These are phyloP conservation scores for Lipomyces chichibuensis DNA, from an alignment of 805 yeast genomes.

Conservation along the genomic window DNA sequence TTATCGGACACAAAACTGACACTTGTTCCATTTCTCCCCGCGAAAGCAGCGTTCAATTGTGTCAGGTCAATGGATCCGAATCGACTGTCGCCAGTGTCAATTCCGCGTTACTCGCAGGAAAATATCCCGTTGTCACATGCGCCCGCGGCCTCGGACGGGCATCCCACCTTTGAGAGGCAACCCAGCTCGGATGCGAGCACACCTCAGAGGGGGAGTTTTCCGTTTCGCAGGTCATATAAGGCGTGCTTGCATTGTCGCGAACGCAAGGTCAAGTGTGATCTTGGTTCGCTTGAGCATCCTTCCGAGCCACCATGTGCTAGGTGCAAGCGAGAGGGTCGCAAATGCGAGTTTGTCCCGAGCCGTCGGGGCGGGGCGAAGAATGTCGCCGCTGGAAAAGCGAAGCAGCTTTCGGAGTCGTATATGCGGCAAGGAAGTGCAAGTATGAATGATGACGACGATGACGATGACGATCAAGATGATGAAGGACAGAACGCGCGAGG, in stretches of 20 bases:
- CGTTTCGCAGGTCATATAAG: constrained; percentile 68
- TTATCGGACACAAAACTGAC: not conserved
- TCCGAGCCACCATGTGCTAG: constrained; percentile 81
- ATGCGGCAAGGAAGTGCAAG: constrained; percentile 4
- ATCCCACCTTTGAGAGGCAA: not conserved
- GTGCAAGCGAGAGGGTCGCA: constrained; percentile 78
- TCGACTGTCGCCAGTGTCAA: not conserved
- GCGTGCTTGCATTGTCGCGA: constrained; percentile 87
- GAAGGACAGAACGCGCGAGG: not conserved
- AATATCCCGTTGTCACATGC: not conserved
- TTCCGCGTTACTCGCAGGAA: not conserved
- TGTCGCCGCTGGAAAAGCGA: constrained; percentile 44
- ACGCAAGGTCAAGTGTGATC: constrained; percentile 82
- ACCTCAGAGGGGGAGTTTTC: constrained; percentile 3
- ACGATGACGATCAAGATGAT: constrained; percentile 42
- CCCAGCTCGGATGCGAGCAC: not conserved
- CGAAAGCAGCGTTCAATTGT: not conserved
- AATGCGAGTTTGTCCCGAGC: constrained; percentile 71
- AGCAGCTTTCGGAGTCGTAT: constrained; percentile 20
- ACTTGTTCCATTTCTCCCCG: not conserved
- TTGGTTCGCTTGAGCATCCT: constrained; percentile 75
- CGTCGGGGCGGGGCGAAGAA: constrained; percentile 56
- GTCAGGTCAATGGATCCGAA: not conserved
- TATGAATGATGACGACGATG: constrained; percentile 21
- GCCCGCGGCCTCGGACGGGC: not conserved